Conservation (phyloP, 2,329 filamentous ascomycete species). For the Neonectria ditissima region DNA sequence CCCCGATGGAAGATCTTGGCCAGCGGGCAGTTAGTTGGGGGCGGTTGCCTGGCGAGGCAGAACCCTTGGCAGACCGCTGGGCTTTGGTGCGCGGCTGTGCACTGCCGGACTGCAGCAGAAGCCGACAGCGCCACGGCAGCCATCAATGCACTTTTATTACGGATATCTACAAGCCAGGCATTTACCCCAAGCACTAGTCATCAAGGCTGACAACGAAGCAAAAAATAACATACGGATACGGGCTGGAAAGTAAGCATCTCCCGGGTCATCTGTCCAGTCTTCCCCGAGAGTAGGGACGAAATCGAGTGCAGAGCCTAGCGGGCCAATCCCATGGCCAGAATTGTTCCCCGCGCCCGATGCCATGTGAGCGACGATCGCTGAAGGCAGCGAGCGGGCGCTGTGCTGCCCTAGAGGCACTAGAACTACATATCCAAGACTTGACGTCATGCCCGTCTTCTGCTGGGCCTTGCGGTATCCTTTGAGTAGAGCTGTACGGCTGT, state of each 20-base stretch:
- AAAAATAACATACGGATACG: neutral
- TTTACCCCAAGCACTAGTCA: neutral
- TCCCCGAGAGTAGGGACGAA: neutral
- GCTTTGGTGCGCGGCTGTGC: slow-evolving; percentile 14
- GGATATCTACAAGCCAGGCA: neutral
- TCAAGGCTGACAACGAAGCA: neutral
- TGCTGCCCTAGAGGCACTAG: neutral
- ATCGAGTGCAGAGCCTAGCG: neutral
- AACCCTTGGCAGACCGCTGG: slow-evolving; percentile 14
- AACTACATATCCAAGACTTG: neutral
- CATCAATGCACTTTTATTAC: neutral
- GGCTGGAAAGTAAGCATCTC: neutral
- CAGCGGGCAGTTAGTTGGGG: neutral
- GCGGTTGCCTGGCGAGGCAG: slow-evolving; percentile 16
- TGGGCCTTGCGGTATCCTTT: neutral
- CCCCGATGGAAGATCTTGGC: neutral
- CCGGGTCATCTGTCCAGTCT: neutral
- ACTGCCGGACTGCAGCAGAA: neutral
- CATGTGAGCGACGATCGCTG: slow-evolving; percentile 25
- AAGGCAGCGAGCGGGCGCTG: neutral
- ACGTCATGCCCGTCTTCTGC: slow-evolving; percentile 14
- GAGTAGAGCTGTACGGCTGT: neutral
- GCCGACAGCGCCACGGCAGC: neutral
- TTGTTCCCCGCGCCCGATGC: slow-evolving; percentile 18
- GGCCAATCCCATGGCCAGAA: slow-evolving; percentile 8